A percentile compares a stretch with the other conserved stretches of the same genome.
These are phyloP conservation scores for Aureobasidium sp. DNA, from an alignment of 2,329 filamentous ascomycete species.

Conservation along the genomic window DNA sequence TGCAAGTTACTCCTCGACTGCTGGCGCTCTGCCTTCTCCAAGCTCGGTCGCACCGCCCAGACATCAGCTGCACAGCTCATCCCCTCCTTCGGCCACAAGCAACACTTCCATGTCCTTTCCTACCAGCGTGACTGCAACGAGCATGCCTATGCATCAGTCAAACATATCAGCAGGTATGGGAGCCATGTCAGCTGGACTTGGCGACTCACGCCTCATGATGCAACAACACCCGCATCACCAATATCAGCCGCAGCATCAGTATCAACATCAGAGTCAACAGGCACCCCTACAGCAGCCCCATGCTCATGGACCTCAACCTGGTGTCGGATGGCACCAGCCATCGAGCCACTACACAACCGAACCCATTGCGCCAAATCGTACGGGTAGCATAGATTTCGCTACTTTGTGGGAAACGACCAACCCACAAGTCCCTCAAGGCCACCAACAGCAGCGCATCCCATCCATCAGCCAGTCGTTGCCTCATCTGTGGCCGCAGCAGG, in stretches of 20 bases:
- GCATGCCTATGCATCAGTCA: constrained; percentile 23
- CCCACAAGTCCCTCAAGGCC: constrained; percentile 1
- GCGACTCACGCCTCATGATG: constrained; percentile 31
- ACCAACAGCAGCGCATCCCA: constrained; percentile 16
- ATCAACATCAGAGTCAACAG: constrained; percentile 15
- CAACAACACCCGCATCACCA: constrained; percentile 16
- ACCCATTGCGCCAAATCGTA: constrained; percentile 19
- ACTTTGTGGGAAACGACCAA: constrained; percentile 10
- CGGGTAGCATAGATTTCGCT: constrained; percentile 22
- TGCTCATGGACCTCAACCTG: constrained; percentile 13
- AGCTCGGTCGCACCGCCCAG: constrained; percentile 16
- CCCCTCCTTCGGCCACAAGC: constrained; percentile 23
- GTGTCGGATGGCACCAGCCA: constrained; percentile 26
- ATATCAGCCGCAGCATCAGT: constrained; percentile 13
- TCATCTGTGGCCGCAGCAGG: constrained; percentile 12
- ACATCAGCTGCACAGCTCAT: constrained; percentile 22
- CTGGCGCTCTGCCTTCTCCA: constrained; percentile 35
- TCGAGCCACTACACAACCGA: constrained; percentile 25
- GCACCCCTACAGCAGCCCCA: neutral
- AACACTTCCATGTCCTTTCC: constrained; percentile 26
- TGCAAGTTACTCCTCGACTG: constrained; percentile 60
- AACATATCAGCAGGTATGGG: constrained; percentile 24
- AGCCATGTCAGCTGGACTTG: constrained; percentile 27
- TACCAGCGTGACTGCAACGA: constrained; percentile 18
- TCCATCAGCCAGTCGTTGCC: constrained; percentile 16